phyloP scores from a whole-genome alignment of 805 yeast genomes.

The Wickerhamomyces tratensis region DNA sequence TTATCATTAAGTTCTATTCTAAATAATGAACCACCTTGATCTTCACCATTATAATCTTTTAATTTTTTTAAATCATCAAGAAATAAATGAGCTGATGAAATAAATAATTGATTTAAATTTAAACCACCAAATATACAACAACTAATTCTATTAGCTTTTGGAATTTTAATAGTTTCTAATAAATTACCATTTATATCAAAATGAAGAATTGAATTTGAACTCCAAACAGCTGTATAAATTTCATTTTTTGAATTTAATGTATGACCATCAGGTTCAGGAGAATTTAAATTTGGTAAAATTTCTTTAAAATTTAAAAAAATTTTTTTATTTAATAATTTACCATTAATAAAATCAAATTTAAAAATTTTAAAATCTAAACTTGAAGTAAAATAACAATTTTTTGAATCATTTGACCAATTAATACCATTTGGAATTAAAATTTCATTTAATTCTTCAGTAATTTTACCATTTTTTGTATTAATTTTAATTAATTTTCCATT shows the following conservation, averaged over 20 bases:
- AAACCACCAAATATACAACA: conserved; percentile 66
- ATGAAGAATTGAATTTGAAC: conserved; percentile 46
- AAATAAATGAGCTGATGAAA: conserved; percentile 55
- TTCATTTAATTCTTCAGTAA: conserved; percentile 25
- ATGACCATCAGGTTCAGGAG: conserved; percentile 78
- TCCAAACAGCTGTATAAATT: conserved; percentile 61
- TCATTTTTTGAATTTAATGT: conserved; percentile 41
- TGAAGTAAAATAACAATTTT: conserved; percentile 42
- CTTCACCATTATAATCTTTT: conserved; percentile 25
- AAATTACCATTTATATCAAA: conserved; percentile 39
- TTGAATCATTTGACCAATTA: conserved; percentile 37
- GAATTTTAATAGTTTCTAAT: conserved; percentile 42
- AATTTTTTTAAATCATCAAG: conserved; percentile 29
- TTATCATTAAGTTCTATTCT: conserved; percentile 21
- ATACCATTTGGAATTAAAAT: conserved; percentile 58
- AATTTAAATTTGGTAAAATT: conserved; percentile 14
- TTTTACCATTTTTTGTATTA: conserved; percentile 20
- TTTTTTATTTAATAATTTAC: conserved; percentile 26
- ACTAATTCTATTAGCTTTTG: conserved; percentile 45
- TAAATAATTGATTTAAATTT: conserved; percentile 45
- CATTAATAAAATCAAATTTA: conserved; percentile 31
- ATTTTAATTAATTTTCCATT: conserved; percentile 49
- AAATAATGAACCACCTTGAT: conserved; percentile 54
- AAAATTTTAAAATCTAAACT: conserved; percentile 37
- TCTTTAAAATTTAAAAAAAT: conserved; percentile 28